Evolutionary conservation across 1,139 yeast genomes (phyloP).

Genomic region (Pichia terricola): DNA sequence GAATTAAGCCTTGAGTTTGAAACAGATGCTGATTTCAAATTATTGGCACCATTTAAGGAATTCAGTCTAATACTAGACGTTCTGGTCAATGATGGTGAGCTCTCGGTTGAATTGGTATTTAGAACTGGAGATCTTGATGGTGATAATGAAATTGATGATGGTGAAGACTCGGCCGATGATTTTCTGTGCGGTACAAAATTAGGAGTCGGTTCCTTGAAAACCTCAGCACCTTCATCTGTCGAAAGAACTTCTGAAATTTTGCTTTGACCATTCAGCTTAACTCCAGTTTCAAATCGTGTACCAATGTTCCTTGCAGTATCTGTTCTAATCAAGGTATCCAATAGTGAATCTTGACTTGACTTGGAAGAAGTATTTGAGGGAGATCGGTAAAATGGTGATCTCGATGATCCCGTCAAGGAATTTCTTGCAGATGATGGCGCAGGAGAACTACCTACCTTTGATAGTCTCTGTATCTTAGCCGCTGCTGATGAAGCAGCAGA

Average conservation of each 20-base stretch:
- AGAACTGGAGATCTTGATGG: not conserved
- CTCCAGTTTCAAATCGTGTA: too few relatives aligned
- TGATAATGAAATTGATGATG: not conserved
- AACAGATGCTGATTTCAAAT: not conserved
- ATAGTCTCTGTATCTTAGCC: too few relatives aligned
- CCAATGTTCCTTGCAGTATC: not conserved
- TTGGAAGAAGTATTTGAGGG: not conserved
- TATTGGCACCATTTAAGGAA: too few relatives aligned
- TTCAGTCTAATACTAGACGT: not conserved
- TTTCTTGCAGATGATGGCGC: too few relatives aligned
- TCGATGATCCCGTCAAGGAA: too few relatives aligned
- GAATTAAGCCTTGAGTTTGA: constrained; percentile 15
- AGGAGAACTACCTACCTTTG: too few relatives aligned
- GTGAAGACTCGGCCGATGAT: constrained; percentile 2
- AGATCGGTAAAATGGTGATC: constrained; percentile 6
- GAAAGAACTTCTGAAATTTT: not conserved
- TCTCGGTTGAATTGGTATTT: not conserved
- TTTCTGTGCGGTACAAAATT: constrained; percentile 3
- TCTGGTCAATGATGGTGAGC: constrained; percentile 7
- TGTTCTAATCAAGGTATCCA: constrained; percentile 8
- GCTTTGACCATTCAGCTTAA: not conserved
- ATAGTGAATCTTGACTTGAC: constrained; percentile 1
- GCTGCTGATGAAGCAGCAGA: too few relatives aligned
- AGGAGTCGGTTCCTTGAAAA: constrained; percentile 5
- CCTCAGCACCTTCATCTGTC: not conserved